These are phyloP conservation scores for Blepharisma stoltei DNA, from an alignment of 73 alveolate species.

Conservation along the genomic window DNA sequence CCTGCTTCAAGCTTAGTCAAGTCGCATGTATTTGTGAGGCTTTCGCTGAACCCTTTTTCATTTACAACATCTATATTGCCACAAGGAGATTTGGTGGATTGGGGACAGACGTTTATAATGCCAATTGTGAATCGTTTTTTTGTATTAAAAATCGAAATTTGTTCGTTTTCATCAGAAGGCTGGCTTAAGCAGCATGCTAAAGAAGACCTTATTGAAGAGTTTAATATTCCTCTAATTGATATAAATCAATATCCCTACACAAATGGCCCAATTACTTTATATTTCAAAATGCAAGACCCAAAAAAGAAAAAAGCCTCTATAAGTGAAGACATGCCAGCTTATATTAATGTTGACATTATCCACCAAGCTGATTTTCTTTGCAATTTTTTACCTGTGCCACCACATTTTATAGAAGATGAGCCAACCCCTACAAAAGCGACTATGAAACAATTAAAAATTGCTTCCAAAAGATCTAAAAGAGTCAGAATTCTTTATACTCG, in stretches of 20 bases:
- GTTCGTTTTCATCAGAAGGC: conserved; percentile 8
- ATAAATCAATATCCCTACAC: conserved; percentile 18
- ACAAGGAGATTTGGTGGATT: background rate
- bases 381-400: conserved; percentile 3
- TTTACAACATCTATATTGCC: background rate
- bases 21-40: background rate
- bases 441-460: background rate
- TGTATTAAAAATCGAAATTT: conserved; percentile 3
- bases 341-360: conserved; percentile 11
- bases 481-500: background rate
- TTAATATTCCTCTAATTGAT: conserved; percentile 1
- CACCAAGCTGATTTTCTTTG: conserved; percentile 3
- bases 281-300: too few relatives aligned
- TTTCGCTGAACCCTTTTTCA: background rate
- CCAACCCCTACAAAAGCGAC: background rate
- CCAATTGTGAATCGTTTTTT: background rate
- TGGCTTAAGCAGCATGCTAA: conserved; percentile 7
- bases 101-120: conserved; percentile 10
- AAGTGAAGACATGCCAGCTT: background rate
- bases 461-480: background rate
- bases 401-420: background rate
- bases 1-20: background rate
- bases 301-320: too few relatives aligned
- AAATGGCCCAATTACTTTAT: background rate
- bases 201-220: background rate